Base-by-base conservation (phyloP, 1,139 yeast species). In the Geotrichum reessii region DNA sequence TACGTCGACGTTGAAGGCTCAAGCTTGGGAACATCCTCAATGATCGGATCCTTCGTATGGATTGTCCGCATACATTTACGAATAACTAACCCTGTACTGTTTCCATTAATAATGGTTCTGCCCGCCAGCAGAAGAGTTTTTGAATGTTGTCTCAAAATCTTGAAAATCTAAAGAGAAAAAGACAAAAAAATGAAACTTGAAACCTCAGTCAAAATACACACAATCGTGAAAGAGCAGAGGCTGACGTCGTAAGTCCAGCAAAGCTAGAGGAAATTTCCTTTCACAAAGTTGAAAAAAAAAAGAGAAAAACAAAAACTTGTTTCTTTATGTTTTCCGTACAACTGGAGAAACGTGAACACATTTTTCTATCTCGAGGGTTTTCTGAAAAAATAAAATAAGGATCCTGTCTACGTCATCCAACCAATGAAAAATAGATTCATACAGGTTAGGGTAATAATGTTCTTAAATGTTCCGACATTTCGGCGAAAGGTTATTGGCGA, bases 1-100 rank as follows among this genome's bases (percentile, higher is more conserved):
- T 59, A 62, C 6, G 55, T 31, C 17, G 31, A 17, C 7, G 56
- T 3, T n/a, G n/a, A n/a, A n/a, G n/a, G n/a, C 17, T 7, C 31
- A 21, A 8, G 50, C 14, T 25, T 25, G 14, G 50, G 40, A 14
- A 31, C 40, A 9, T 11, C 40, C 40, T 31, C 40, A 31, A 31
- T 31, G n/a, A 31, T 31, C 40, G 40, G 40, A 14, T 9, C 40
- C 12, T 31, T 31, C 40, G 40, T 31, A 14, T 31, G 40, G n/a
- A 31, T 31, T 31, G 40, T 14, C 40, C 40, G 40, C 40, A 31
- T 11, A 31, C 7, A 31, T 14, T 11, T 31, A 31, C 40, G 40
- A 9, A 9, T 31, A 5, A 31, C 40, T 31, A 31, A 31, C 12
- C 14, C 40, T 31, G 40, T 31, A 31, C 14, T 31, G 40, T 14